Evolutionary conservation across 768 basidiomycete species (phyloP), one percentile per base, ranked within the genome.

Genomic region (Suillus subluteus): DNA sequence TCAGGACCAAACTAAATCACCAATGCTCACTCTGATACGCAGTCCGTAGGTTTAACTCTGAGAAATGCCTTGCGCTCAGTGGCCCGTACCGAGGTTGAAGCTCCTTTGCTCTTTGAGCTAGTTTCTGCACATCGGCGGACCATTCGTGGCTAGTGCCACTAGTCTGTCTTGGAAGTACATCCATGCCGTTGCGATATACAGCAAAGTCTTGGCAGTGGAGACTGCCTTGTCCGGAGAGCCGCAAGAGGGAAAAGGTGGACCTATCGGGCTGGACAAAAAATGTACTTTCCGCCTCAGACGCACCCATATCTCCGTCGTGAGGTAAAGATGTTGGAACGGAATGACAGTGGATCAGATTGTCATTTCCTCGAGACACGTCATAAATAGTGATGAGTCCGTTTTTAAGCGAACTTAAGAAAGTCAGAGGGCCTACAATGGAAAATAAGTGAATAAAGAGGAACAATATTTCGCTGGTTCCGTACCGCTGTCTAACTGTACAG

Each of bases 321-420:
- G 80, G 77, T n/a, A 89, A 71, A 62, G 75, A 76, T 40, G 70
- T 62, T 1, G 89, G 87, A 4, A 75, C 68, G 8, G 75, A 71
- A 64, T 83, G 77, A 63, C 83, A 72, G 50, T 83, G 83, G n/a
- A 87, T 66, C 32, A 85, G 80, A 23, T 72, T 69, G 32, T 80
- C 82, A 44, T 66, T 62, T 18, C 76, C 66, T 37, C 77, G 79
- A 44, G 83, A 82, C 30, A 90, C 84, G 71, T 91, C 88, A 68
- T 93, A 94, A 4, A 90, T 71, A 2, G 88, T 87, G 16, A 89
- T 76, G 43, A 92, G 72, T 18, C 79, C 78, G 68, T 88, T 91
- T 64, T 79, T 83, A 4, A 82, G 83, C 4, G 92, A 91, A 1
- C 84, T 86, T 38, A 93, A 74, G 37, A 91, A 73, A 0, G 89